Conservation (phyloP, 306 rosid species). For the Lagenaria siceraria region DNA sequence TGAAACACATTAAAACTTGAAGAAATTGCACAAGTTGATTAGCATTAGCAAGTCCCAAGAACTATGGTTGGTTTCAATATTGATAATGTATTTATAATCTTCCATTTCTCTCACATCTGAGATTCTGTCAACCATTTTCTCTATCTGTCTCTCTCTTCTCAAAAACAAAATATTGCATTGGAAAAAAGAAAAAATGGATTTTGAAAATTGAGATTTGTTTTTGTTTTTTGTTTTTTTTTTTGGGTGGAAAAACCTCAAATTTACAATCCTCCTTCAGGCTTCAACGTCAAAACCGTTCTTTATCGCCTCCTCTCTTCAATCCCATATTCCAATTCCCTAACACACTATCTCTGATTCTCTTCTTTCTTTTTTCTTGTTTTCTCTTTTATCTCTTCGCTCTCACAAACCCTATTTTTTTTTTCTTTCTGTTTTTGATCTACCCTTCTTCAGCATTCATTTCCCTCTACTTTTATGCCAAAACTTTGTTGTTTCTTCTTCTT, state of each 20-base stretch:
- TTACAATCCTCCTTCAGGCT: slow-evolving; percentile 20
- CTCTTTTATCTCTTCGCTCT: not conserved
- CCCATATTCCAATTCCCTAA: slow-evolving; percentile 22
- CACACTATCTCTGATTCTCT: slow-evolving; percentile 14
- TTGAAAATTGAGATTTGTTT: not conserved
- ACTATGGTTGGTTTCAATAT: not conserved
- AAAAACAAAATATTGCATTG: not conserved
- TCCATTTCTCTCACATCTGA: not conserved
- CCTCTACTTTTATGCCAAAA: slow-evolving; percentile 17
- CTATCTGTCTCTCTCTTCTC: not conserved
- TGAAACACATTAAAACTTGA: too few relatives aligned
- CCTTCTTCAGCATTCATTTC: slow-evolving; percentile 15
- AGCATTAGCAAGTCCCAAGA: not conserved
- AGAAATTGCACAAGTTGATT: too few relatives aligned
- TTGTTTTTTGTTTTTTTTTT: not conserved
- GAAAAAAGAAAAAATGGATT: not conserved
- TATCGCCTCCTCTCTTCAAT: slow-evolving; percentile 25
- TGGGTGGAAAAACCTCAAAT: slow-evolving; percentile 17
- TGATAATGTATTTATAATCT: not conserved
- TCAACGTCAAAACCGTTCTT: slow-evolving; percentile 31
- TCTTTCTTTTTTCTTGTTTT: not conserved
- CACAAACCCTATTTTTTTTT: slow-evolving; percentile 24
- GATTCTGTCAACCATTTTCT: slow-evolving; percentile 2
- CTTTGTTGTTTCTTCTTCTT: slow-evolving; percentile 8
- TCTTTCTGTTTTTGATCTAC: slow-evolving; percentile 29